A percentile compares a stretch with the other conserved stretches of the same genome.
Conservation (phyloP, 192 early-diverging fungal species). For the Linnemannia exigua region DNA sequence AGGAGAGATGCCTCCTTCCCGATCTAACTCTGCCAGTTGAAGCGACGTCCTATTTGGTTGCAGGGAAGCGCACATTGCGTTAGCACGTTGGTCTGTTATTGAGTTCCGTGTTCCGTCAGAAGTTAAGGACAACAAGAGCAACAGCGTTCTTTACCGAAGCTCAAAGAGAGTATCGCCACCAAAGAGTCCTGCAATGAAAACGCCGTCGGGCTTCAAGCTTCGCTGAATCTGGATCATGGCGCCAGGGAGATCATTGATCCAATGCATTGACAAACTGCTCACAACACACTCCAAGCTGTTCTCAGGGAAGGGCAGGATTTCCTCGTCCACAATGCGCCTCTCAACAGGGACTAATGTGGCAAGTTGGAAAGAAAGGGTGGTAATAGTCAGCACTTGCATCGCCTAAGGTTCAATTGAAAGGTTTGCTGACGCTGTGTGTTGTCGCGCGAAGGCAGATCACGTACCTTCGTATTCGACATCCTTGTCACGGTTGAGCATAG, state of each 20-base stretch:
- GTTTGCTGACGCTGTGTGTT: neutral
- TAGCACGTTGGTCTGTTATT: neutral
- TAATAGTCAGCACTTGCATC: neutral
- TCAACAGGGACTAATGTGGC: slow-evolving; percentile 73
- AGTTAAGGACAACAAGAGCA: neutral
- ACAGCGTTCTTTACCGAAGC: slow-evolving; percentile 64
- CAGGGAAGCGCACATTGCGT: neutral
- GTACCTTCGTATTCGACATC: slow-evolving; percentile 67
- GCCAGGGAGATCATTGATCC: slow-evolving; percentile 97
- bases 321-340: slow-evolving; percentile 88
- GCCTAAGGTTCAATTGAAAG: neutral
- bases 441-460: neutral
- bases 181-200: slow-evolving; percentile 95
- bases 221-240: slow-evolving; percentile 87
- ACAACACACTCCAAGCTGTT: slow-evolving; percentile 92
- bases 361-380: neutral
- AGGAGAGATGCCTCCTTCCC: slow-evolving; percentile 90
- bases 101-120: neutral
- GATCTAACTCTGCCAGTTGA: slow-evolving; percentile 93
- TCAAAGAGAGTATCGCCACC: slow-evolving; percentile 98
- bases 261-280: slow-evolving; percentile 90
- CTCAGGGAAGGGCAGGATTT: slow-evolving; percentile 82
- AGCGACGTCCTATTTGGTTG: slow-evolving; percentile 76
- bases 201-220: slow-evolving; percentile 90
- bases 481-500: slow-evolving; percentile 67